Base-by-base conservation (phyloP, 163 green algal genomes). In the Scenedesmus sp. region DNA sequence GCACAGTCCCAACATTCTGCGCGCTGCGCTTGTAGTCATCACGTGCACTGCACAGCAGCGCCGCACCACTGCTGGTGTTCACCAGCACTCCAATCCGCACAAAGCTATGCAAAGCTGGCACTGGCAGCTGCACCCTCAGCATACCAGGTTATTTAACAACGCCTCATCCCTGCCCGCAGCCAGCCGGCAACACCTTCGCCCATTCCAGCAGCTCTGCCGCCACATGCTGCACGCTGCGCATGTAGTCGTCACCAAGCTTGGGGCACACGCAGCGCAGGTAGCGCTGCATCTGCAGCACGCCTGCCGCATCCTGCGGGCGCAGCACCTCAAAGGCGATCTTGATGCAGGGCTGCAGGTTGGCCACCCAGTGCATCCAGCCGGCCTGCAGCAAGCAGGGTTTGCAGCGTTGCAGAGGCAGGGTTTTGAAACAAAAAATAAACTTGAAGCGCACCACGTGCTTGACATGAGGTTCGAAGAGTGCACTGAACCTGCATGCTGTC, bases 291-390 rank as follows among this genome's bases (percentile, higher is more conserved):
- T 46, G 54, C 82, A 67, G 18, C 82, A 46, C 82, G 20, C 46
- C 82, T 16, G 82, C 54, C 54, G 55, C 46, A 23, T 87, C 15
- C 54, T 26, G 10, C 6, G 55, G 46, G 6, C 82, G 82, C 54
- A 67, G 54, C 82, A 87, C 82, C 56, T 87, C 82, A 34, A 67
- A 87, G 52, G 82, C 82, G 54, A 87, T 46, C 82, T 87, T 87
- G 54, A 87, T 3, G 54, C 82, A 87, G 46, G 82, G 82, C 54
- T 54, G 55, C 82, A 87, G 54, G 54, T 87, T 87, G 55, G 54
- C 20, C 82, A 87, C 82, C 20, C 20, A 87, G 82, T 87, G 82
- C 82, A 87, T 67, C 82, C 82, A 87, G 56, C 82, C 82, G 55
- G 34, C 18, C 54, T 13, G 62, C 62, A 70, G 62, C 34, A 70